Evolutionary conservation across 495 filamentous ascomycete species (phyloP), one percentile per base, ranked within the genome.

Genomic region (Achaetomiella virescens): DNA sequence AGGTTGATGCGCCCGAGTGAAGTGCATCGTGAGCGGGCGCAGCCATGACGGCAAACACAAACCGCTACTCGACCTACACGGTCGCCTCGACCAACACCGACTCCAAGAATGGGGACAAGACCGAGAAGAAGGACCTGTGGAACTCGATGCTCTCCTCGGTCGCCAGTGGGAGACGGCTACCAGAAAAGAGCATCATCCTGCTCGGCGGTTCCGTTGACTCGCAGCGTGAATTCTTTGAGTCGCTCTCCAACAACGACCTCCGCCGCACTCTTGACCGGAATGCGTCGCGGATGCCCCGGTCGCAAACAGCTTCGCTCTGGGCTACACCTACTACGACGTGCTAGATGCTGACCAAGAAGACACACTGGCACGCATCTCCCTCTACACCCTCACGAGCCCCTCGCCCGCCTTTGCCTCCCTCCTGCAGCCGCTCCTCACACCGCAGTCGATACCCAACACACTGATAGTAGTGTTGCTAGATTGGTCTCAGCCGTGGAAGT

Each of bases 281-380:
- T 38, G 83, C 81, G 52, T 79, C 76, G n/a, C 83, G 78, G 49
- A 77, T 81, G 57, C 87, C 91, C 89, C 91, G 35, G 80, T 96
- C 63, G 91, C 92, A 41, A 97, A 97, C 66, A 86, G 87, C 55
- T 96, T 95, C 69, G 92, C 91, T 11, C 72, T 97, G 51, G 92
- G 92, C 45, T 97, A 97, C 70, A 95, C 92, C 47, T 97, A 96
- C 69, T 87, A 90, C 66, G 91, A 97, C 74, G 90, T 97, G 38
- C 75, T 96, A 29, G 92, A 97, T 74, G 86, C 90, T 52, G 92
- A 97, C 66, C 90, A 95, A 63, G 92, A 97, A 81, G 91, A 97
- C 76, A 91, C 85, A 24, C 79, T 97, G 65, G 92, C 91, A 44
- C 89, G 92, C 54, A 84, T 97, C 56, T 95, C 91, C 17, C 78